These are phyloP conservation scores for Puccinia hordei DNA, from an alignment of 1,284 basidiomycete species.

Conservation along the genomic window DNA sequence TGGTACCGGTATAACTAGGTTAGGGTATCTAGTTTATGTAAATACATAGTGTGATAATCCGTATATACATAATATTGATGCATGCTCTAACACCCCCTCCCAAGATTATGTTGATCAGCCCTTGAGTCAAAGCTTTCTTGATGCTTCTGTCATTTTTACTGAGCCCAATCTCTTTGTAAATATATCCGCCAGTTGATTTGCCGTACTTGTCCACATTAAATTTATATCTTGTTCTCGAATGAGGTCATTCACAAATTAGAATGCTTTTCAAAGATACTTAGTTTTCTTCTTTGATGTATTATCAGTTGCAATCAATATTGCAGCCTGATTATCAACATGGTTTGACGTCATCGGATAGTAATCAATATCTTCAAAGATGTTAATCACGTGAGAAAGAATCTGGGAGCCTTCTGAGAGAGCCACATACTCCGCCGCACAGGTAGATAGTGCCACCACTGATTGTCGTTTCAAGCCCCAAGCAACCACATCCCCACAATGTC, in stretches of 20 bases:
- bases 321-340: neutral
- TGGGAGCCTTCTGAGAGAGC: neutral
- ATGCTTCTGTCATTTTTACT: neutral
- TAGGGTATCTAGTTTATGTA: too few relatives aligned
- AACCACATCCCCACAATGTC: neutral
- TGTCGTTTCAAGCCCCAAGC: neutral
- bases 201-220: neutral
- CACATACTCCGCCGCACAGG: neutral
- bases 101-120: neutral
- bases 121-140: neutral
- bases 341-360: neutral
- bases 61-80: too few relatives aligned
- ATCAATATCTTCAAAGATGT: neutral
- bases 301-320: neutral
- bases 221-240: neutral
- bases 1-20: too few relatives aligned
- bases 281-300: neutral
- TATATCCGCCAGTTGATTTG: neutral
- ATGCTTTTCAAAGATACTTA: neutral
- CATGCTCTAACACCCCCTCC: neutral
- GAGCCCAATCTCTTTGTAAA: neutral
- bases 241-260: constrained; percentile 7
- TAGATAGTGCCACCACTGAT: neutral
- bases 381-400: neutral
- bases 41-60: too few relatives aligned